phyloP scores from a whole-genome alignment of 2,329 filamentous ascomycete genomes.

The Scedosporium boydii region DNA sequence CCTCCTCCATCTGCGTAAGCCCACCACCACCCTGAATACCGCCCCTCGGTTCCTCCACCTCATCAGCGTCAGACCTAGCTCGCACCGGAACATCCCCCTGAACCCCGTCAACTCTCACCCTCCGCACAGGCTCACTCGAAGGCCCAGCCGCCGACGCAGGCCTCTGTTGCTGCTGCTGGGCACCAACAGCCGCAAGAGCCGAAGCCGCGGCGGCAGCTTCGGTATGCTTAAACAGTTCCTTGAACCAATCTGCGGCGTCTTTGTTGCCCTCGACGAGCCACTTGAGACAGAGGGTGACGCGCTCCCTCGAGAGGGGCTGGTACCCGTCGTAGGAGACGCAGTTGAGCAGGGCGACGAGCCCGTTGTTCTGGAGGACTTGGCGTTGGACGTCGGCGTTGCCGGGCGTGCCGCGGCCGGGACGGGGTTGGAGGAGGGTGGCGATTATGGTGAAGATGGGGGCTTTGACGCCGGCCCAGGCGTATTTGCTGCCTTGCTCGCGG shows the following conservation, averaged over 20 bases:
- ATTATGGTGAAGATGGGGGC: slow-evolving; percentile 87
- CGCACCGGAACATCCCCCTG: slow-evolving; percentile 45
- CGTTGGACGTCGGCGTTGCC: slow-evolving; percentile 70
- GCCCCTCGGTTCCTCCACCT: slow-evolving; percentile 7
- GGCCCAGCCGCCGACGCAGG: slow-evolving; percentile 25
- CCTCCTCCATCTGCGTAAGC: slow-evolving; percentile 11
- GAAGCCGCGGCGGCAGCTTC: not conserved
- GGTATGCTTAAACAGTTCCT: slow-evolving; percentile 42
- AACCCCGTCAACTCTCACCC: slow-evolving; percentile 44
- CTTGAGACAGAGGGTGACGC: slow-evolving; percentile 80
- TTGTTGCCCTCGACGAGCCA: slow-evolving; percentile 69
- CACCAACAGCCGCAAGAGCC: not conserved
- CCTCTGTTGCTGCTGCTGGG: slow-evolving; percentile 19
- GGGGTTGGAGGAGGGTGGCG: slow-evolving; percentile 81
- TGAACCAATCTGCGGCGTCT: slow-evolving; percentile 62
- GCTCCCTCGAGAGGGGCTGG: slow-evolving; percentile 90
- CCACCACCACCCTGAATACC: slow-evolving; percentile 7
- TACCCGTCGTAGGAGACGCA: slow-evolving; percentile 88
- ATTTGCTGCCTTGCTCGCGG: slow-evolving; percentile 51
- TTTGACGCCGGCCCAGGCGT: slow-evolving; percentile 69
- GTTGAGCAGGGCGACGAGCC: slow-evolving; percentile 78
- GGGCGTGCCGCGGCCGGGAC: slow-evolving; percentile 47
- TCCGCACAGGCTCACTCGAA: slow-evolving; percentile 9
- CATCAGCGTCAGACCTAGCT: slow-evolving; percentile 6
- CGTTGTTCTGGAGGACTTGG: slow-evolving; percentile 76